These are phyloP conservation scores for Umbilicaria muhlenbergii DNA, from an alignment of 495 filamentous ascomycete genomes.

Conservation along the genomic window DNA sequence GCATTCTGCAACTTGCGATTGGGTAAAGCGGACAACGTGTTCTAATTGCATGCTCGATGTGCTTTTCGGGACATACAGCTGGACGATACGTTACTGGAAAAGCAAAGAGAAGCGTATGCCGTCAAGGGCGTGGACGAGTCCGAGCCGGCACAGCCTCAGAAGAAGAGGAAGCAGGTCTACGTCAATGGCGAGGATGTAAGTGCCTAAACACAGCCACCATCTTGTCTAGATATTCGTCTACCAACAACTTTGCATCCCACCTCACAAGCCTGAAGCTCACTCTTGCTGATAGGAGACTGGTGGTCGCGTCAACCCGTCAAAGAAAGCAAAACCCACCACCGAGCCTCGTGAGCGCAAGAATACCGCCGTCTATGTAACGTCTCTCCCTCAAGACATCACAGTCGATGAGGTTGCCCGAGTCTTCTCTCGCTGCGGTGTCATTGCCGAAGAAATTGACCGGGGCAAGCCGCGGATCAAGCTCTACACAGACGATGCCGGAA, in stretches of 20 bases:
- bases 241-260: too few species aligned
- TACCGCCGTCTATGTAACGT: slow-evolving; percentile 80
- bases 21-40: slow-evolving; percentile 6
- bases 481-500: slow-evolving; percentile 67
- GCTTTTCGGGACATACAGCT: slow-evolving; percentile 30
- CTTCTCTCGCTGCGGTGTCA: slow-evolving; percentile 82
- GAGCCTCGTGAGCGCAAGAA: slow-evolving; percentile 61
- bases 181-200: slow-evolving; percentile 44
- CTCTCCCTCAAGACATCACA: slow-evolving; percentile 61
- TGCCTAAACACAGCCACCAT: slow-evolving; percentile 1
- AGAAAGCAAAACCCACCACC: slow-evolving; percentile 34
- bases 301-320: slow-evolving; percentile 18
- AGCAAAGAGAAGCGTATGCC: slow-evolving; percentile 64
- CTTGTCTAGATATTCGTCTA: too few species aligned
- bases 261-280: too few species aligned
- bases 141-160: slow-evolving; percentile 32
- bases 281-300: slow-evolving; percentile 10
- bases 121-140: slow-evolving; percentile 50
- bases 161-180: slow-evolving; percentile 60
- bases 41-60: slow-evolving; percentile 22
- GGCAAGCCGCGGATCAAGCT: slow-evolving; percentile 81
- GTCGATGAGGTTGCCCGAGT: slow-evolving; percentile 65
- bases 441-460: slow-evolving; percentile 83
- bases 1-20: background rate
- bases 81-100: slow-evolving; percentile 64